phyloP scores from a whole-genome alignment of 176 grass and related monocot genomes.

The Thinopyrum elongatum region DNA sequence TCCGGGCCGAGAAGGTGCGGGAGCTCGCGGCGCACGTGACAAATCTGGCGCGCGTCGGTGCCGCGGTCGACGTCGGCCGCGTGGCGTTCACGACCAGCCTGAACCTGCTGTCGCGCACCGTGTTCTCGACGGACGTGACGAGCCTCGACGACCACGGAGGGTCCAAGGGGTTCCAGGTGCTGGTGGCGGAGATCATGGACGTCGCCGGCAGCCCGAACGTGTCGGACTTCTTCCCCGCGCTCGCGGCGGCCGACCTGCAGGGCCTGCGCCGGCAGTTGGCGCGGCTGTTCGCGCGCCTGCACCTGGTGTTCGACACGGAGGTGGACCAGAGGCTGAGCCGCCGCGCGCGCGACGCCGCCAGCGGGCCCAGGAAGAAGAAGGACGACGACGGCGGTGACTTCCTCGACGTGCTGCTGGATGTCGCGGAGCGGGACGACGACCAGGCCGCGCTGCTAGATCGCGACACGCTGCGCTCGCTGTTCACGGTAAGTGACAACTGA shows the following conservation, averaged over 20 bases:
- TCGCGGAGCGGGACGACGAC: neutral
- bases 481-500: neutral
- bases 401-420: neutral
- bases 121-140: neutral
- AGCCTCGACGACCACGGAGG: neutral
- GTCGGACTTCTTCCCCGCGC: neutral
- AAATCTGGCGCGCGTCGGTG: neutral
- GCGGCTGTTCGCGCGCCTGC: neutral
- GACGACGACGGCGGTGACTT: neutral
- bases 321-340: neutral
- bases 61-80: neutral
- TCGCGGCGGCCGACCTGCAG: neutral
- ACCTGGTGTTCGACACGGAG: neutral
- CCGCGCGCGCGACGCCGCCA: too few relatives aligned
- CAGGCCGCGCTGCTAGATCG: neutral
- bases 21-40: neutral
- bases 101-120: neutral
- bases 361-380: neutral
- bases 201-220: neutral
- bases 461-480: neutral
- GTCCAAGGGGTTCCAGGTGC: neutral
- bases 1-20: neutral
- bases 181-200: neutral
- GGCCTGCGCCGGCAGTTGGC: neutral
- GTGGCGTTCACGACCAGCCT: neutral